A percentile compares a stretch with the other conserved stretches of the same genome.
Evolutionary conservation across 345 rosid species (phyloP).

Genomic region (Populus alba): DNA sequence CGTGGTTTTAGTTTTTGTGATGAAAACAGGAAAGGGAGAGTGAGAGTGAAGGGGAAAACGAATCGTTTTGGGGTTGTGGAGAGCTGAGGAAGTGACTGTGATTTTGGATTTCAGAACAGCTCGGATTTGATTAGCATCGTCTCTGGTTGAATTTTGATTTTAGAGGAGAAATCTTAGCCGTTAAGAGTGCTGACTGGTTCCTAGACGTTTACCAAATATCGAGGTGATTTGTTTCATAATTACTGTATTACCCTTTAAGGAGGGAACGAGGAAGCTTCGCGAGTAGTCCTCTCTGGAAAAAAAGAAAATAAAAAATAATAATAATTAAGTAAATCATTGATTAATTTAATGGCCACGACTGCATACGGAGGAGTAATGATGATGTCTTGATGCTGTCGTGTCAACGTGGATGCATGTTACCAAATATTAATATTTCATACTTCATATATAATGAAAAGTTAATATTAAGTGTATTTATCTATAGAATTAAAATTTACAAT

Average conservation of each 20-base stretch:
- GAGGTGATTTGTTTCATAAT: neutral
- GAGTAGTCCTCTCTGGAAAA: neutral
- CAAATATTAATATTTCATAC: too few relatives aligned
- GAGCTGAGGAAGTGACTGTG: neutral
- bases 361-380: too few relatives aligned
- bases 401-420: too few relatives aligned
- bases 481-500: too few relatives aligned
- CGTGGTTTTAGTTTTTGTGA: neutral
- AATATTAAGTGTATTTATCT: too few relatives aligned
- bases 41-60: neutral
- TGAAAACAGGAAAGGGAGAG: neutral
- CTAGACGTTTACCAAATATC: neutral
- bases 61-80: neutral
- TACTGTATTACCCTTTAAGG: neutral
- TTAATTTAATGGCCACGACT: too few relatives aligned
- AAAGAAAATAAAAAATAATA: too few relatives aligned
- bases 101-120: neutral
- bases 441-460: too few relatives aligned
- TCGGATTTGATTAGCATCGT: neutral
- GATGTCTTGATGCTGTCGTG: too few relatives aligned
- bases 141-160: neutral
- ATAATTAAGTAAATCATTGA: too few relatives aligned
- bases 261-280: neutral
- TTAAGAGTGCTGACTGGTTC: neutral
- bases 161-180: conserved; percentile 10